Percentiles rank a stretch among this genome's conserved stretches.
phyloP scores from a whole-genome alignment of 441 rosid genomes.

The Codiaeum variegatum region DNA sequence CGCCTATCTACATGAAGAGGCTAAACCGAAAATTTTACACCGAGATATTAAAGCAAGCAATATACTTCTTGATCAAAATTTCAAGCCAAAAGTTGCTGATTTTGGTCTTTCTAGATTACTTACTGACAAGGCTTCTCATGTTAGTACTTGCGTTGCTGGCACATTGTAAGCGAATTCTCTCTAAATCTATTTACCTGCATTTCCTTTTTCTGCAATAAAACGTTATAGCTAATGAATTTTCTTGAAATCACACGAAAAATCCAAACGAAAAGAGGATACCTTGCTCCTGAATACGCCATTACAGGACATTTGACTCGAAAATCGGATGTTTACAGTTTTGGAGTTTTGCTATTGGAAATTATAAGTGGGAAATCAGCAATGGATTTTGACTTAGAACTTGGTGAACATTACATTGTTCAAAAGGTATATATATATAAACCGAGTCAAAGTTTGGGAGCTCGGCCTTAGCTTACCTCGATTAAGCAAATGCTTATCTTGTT shows the following conservation, averaged over 20 bases:
- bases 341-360: conserved; percentile 79
- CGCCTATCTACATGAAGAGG: conserved; percentile 55
- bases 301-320: conserved; percentile 53
- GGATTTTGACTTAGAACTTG: conserved; percentile 52
- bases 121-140: conserved; percentile 35
- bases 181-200: background rate
- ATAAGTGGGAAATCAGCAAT: conserved; percentile 68
- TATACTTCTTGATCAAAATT: conserved; percentile 44
- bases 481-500: no score
- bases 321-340: conserved; percentile 83
- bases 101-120: conserved; percentile 50
- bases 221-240: conserved; percentile 22
- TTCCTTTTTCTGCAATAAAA: background rate
- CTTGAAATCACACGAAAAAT: conserved; percentile 15
- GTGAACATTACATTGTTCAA: conserved; percentile 50
- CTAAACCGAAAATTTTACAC: conserved; percentile 46
- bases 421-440: no score
- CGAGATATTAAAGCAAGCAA: conserved; percentile 59
- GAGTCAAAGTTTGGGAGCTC: no score
- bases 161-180: conserved; percentile 41
- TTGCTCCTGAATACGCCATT: conserved; percentile 81
- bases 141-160: conserved; percentile 58
- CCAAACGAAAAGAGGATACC: conserved; percentile 51
- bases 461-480: no score
- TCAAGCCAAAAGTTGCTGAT: conserved; percentile 53